Conservation (phyloP, 2,329 filamentous ascomycete species). For the Penicillium sp. region DNA sequence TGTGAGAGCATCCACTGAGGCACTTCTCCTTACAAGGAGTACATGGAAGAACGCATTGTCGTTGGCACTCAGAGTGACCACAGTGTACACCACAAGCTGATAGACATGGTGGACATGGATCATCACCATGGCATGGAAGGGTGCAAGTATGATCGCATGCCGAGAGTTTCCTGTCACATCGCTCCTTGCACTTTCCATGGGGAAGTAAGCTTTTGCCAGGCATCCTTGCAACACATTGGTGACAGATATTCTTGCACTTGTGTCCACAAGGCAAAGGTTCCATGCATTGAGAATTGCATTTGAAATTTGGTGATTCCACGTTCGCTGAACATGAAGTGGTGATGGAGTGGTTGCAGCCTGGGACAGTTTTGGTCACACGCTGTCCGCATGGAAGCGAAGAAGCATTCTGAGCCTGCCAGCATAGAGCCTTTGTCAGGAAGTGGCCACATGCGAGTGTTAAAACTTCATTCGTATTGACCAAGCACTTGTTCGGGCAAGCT, state of each 20-base stretch:
- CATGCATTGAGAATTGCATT: conserved; percentile 55
- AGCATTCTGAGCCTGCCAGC: conserved; percentile 48
- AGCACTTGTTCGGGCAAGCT: conserved; percentile 40
- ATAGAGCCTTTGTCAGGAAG: conserved; percentile 29
- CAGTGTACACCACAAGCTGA: conserved; percentile 59
- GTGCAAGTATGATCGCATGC: conserved; percentile 61
- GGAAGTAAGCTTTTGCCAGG: conserved; percentile 33
- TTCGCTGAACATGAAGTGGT: conserved; percentile 54
- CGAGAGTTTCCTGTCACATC: conserved; percentile 54
- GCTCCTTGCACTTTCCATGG: conserved; percentile 47
- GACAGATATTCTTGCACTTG: conserved; percentile 54
- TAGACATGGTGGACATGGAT: conserved; percentile 31
- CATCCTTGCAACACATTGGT: conserved; percentile 46
- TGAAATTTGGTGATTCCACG: conserved; percentile 44
- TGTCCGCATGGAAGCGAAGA: conserved; percentile 52
- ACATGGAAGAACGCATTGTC: conserved; percentile 62
- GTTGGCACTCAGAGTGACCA: conserved; percentile 58
- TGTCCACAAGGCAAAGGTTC: conserved; percentile 60
- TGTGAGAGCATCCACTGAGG: conserved; percentile 58
- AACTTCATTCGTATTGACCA: conserved; percentile 27
- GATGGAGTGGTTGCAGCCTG: conserved; percentile 59
- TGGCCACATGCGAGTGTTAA: conserved; percentile 35
- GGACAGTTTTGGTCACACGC: conserved; percentile 51
- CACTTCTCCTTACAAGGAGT: conserved; percentile 61
- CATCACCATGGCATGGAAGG: conserved; percentile 53